Evolutionary conservation across 2,329 filamentous ascomycete genomes (phyloP).

Genomic region (Fusarium napiforme): DNA sequence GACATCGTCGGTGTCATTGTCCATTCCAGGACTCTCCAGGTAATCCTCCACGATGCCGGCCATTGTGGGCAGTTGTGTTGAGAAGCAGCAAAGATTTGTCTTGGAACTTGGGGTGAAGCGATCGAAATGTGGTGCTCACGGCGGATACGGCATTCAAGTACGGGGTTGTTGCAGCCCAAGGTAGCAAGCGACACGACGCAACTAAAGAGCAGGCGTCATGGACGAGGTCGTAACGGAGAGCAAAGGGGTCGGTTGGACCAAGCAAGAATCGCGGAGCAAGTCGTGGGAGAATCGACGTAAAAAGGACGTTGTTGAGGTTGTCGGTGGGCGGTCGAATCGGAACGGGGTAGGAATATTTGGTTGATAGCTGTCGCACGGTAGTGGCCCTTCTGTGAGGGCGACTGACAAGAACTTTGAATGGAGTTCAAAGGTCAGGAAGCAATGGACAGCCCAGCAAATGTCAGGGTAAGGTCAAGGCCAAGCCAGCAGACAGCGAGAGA

Average conservation of each 20-base stretch:
- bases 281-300: slow-evolving; percentile 22
- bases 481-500: slow-evolving; percentile 26
- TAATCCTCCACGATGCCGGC: slow-evolving; percentile 68
- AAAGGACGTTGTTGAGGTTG: slow-evolving; percentile 22
- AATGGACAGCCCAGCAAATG: slow-evolving; percentile 25
- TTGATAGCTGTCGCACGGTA: slow-evolving; percentile 33
- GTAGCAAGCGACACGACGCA: slow-evolving; percentile 35
- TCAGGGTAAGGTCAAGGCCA: slow-evolving; percentile 25
- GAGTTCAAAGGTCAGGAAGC: slow-evolving; percentile 31
- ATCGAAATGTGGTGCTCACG: slow-evolving; percentile 22
- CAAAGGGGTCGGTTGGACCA: slow-evolving; percentile 25
- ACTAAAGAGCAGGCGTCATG: slow-evolving; percentile 42
- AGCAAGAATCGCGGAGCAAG: slow-evolving; percentile 15
- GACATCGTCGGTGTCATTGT: slow-evolving; percentile 82
- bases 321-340: slow-evolving; percentile 23
- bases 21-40: slow-evolving; percentile 70
- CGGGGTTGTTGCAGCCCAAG: slow-evolving; percentile 28
- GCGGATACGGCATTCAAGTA: slow-evolving; percentile 36
- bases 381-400: slow-evolving; percentile 34
- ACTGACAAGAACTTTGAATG: slow-evolving; percentile 30
- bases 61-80: slow-evolving; percentile 50
- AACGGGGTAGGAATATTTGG: slow-evolving; percentile 26
- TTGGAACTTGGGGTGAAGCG: slow-evolving; percentile 20
- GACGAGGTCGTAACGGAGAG: slow-evolving; percentile 28
- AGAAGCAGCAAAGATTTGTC: slow-evolving; percentile 5